Percentiles rank a stretch among this genome's conserved stretches.
Evolutionary conservation across 2,329 filamentous ascomycete genomes (phyloP).

Genomic region (Sarocladium kiliense): DNA sequence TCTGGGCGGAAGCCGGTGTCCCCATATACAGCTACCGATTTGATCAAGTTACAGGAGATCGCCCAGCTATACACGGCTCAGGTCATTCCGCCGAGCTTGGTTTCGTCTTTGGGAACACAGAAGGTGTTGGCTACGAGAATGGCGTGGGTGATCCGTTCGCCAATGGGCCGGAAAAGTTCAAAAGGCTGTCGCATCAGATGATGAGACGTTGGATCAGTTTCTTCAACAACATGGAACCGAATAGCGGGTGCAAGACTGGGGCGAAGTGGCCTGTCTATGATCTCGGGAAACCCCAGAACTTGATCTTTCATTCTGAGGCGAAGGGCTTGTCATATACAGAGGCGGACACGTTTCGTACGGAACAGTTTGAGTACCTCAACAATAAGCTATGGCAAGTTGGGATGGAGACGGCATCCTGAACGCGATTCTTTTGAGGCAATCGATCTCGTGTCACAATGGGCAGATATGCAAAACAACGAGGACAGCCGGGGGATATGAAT

Average conservation of each 20-base stretch:
- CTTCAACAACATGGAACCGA: constrained; percentile 36
- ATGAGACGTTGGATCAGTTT: constrained; percentile 27
- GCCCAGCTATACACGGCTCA: constrained; percentile 32
- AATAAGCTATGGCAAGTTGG: neutral
- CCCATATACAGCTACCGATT: constrained; percentile 45
- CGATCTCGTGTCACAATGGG: too few species aligned
- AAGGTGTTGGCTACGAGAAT: constrained; percentile 28
- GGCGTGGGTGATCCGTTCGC: constrained; percentile 34
- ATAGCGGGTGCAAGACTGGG: constrained; percentile 18
- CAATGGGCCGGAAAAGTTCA: neutral
- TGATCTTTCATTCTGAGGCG: constrained; percentile 38
- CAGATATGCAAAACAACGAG: too few species aligned
- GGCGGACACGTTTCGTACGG: neutral
- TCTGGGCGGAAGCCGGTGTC: constrained; percentile 19
- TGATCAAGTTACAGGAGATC: constrained; percentile 39
- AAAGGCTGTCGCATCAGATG: neutral
- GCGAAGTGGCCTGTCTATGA: constrained; percentile 35
- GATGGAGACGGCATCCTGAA: neutral
- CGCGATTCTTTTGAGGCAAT: too few species aligned
- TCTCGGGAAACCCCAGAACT: constrained; percentile 32
- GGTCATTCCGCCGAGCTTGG: constrained; percentile 45
- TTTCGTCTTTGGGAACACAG: constrained; percentile 46
- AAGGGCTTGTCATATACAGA: constrained; percentile 25
- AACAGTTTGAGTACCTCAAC: neutral
- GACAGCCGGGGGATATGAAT: too few species aligned